Base-by-base conservation (phyloP, 2,329 filamentous ascomycete genomes). In the Thelonectria olida region DNA sequence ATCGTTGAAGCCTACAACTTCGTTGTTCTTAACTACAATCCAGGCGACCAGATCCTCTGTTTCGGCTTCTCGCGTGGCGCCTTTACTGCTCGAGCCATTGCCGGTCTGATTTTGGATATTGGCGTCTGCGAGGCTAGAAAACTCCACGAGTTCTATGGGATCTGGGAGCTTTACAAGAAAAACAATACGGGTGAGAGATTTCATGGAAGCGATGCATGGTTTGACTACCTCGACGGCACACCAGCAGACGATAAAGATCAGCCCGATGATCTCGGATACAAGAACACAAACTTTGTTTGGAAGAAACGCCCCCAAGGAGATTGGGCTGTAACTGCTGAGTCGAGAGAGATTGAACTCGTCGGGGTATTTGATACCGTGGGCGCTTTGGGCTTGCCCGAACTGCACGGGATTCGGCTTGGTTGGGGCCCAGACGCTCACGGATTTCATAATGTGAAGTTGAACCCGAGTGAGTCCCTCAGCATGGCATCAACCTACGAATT, bases 1-100 rank as follows among this genome's bases (percentile, higher is more conserved):
- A 72, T 78, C n/a, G 71, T 72, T 34, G 76, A 78, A 51, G 69
- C 71, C 1, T 79, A 79, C 62, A 73, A 73, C 34, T 79, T 77
- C 62, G 66, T 78, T 5, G 74, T 73, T 48, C 70, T 75, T 42
- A 79, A 79, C 68, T 78, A 67, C 41, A 65, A 69, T 15, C 27
- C 59, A 1, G 68, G 68, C 1, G 68, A 71, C n/a, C 73, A 78
- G 56, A 73, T 78, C 23, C 67, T 76, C 17, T 72, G 76, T 28
- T 66, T 77, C 27, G 76, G 76, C 13, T 78, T 77, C 66, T 78
- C 76, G 0, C 70, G 76, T 2, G 76, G 76, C 20, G 76, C 76
- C 20, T 78, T 76, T 54, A 78, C 76, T 0, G 76, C 75, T n/a
- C 75, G 76, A 10, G 74, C 75, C 2, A 71, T 77, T 4, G 72